Base-by-base conservation (phyloP, 2,329 filamentous ascomycete genomes). In the Tolypocladium album region DNA sequence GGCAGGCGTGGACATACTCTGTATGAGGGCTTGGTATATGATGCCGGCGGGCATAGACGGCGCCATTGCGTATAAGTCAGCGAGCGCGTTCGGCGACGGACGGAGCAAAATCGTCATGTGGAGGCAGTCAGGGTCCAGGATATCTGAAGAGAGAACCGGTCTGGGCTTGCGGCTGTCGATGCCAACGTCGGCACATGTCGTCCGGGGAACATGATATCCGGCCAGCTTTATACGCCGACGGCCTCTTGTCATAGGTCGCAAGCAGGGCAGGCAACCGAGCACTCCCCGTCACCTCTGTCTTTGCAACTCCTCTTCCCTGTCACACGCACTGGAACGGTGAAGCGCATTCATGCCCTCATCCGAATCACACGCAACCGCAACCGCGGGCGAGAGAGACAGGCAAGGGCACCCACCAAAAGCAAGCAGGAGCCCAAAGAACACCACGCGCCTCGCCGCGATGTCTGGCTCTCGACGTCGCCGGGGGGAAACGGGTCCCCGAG, bases 21-120 rank as follows among this genome's bases (percentile, higher is more conserved):
- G 45, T 55, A 61, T 58, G 22, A 59, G 59, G 27, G 56, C 58
- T n/a, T 60, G 58, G n/a, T 60, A 60, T 40, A 60, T 43, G 24
- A 60, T 56, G 22, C 61, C 61, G 36, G 50, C 38, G 5, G 53
- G 47, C 38, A 8, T 60, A 9, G 40, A 42, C 31, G 36, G n/a
- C 39, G 58, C 39, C 52, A 56, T 59, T 11, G 52, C 27, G 52
- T 45, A 15, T 57, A 38, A 38, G 4, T 43, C 40, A 6, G 52
- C 52, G 40, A 17, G n/a, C n/a, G 42, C 40, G 34, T 38, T 58
- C 11, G 31, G 31, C 50, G 20, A 9, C 9, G 50, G 50, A 36
- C 34, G 57, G 22, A 40, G 34, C 17, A 24, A 34, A 31, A 58
- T 47, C 24, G 47, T 53, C 57, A 53, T 58, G 57, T 40, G 24